Conservation (phyloP, 2,329 filamentous ascomycete species). For the Sporothrix globosa region DNA sequence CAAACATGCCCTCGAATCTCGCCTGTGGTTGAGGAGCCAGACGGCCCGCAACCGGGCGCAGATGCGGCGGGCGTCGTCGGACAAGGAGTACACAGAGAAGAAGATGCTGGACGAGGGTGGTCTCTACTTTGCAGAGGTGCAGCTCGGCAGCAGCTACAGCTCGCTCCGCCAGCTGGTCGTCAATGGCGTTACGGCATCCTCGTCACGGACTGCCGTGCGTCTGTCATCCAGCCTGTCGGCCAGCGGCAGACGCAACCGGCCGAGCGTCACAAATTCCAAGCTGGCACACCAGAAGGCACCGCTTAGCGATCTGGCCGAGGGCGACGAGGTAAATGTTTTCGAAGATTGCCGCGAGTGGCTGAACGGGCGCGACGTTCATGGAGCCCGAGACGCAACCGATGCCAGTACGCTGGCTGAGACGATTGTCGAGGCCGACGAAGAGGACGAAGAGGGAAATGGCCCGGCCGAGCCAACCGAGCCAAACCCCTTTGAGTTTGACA, state of each 20-base stretch:
- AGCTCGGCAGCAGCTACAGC: slow-evolving; percentile 39
- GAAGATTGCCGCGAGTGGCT: slow-evolving; percentile 30
- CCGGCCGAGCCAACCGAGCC: not conserved
- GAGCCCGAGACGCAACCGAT: not conserved
- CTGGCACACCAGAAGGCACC: not conserved
- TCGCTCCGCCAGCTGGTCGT: slow-evolving; percentile 41
- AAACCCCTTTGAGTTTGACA: slow-evolving; percentile 36
- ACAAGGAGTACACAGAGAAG: slow-evolving; percentile 12
- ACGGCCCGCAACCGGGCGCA: not conserved
- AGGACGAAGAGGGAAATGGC: slow-evolving; percentile 15
- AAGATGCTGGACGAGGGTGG: slow-evolving; percentile 29
- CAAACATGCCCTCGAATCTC: slow-evolving; percentile 24
- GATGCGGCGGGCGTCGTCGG: not conserved
- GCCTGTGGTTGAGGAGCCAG: slow-evolving; percentile 26
- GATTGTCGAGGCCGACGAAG: slow-evolving; percentile 29
- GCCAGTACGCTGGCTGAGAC: slow-evolving; percentile 19
- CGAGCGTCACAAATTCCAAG: slow-evolving; percentile 21
- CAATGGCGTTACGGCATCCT: slow-evolving; percentile 41
- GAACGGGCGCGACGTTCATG: not conserved
- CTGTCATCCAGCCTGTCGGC: slow-evolving; percentile 27
- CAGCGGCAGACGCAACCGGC: not conserved
- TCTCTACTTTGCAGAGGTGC: slow-evolving; percentile 40
- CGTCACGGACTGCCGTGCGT: slow-evolving; percentile 41
- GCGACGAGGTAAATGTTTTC: slow-evolving; percentile 33
- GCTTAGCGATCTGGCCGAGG: slow-evolving; percentile 19